A percentile compares a stretch with the other conserved stretches of the same genome.
Evolutionary conservation across 2,329 filamentous ascomycete species (phyloP).

Genomic region (Chaetoscypha palmicola): DNA sequence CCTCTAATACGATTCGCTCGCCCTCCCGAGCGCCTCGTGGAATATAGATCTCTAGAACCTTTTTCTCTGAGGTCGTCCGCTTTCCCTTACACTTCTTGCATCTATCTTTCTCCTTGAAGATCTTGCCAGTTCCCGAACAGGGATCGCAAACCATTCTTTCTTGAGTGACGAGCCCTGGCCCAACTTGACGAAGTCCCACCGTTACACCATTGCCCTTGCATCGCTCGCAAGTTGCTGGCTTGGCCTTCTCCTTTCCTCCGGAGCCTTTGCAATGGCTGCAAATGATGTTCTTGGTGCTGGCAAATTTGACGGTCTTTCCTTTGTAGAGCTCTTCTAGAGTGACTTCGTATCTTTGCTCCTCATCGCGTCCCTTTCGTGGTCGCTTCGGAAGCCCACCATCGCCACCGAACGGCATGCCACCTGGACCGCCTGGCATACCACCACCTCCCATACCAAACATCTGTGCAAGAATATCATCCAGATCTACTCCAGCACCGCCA

Average conservation of each 20-base stretch:
- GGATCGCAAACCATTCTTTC: slow-evolving; percentile 73
- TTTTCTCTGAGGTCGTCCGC: slow-evolving; percentile 78
- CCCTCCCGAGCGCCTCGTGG: slow-evolving; percentile 79
- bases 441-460: slow-evolving; percentile 80
- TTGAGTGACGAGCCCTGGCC: slow-evolving; percentile 78
- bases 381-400: slow-evolving; percentile 43
- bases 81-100: slow-evolving; percentile 99
- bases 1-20: slow-evolving; percentile 82
- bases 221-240: slow-evolving; percentile 71
- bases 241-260: slow-evolving; percentile 88
- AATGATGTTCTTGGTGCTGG: slow-evolving; percentile 87
- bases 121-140: slow-evolving; percentile 77
- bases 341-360: slow-evolving; percentile 87
- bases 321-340: slow-evolving; percentile 94
- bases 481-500: slow-evolving; percentile 58
- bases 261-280: slow-evolving; percentile 82
- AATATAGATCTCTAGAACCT: slow-evolving; percentile 94
- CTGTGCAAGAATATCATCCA: slow-evolving; percentile 87
- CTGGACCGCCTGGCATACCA: slow-evolving; percentile 55
- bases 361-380: slow-evolving; percentile 68
- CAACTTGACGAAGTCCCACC: slow-evolving; percentile 73
- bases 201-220: slow-evolving; percentile 77
- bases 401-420: slow-evolving; percentile 33
- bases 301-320: slow-evolving; percentile 95
- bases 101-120: slow-evolving; percentile 92